These are phyloP conservation scores for Trichosporon sp. DNA, from an alignment of 1,284 basidiomycete species.

Conservation along the genomic window DNA sequence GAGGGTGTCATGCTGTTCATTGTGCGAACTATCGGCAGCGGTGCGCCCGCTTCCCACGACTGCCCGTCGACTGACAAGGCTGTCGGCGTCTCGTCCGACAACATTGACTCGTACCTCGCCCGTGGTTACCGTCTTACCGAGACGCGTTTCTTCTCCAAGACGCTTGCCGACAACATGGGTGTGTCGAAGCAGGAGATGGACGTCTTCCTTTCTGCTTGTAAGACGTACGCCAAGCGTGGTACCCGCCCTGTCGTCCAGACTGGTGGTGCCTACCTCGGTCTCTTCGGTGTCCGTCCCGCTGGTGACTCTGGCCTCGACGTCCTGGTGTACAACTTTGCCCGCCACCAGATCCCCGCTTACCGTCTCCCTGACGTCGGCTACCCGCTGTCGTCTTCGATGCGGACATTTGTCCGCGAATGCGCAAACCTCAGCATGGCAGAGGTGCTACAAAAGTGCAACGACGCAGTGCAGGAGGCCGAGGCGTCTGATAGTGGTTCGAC, in stretches of 20 bases:
- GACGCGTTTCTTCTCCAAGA: constrained; percentile 50
- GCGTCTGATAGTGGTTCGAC: constrained; percentile 34
- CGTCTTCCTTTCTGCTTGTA: constrained; percentile 50
- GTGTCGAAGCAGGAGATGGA: constrained; percentile 52
- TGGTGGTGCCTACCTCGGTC: constrained; percentile 51
- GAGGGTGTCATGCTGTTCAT: constrained; percentile 53
- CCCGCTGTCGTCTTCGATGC: constrained; percentile 47
- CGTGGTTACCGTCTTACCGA: constrained; percentile 53
- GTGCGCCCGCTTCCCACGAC: constrained; percentile 29
- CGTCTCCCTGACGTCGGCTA: constrained; percentile 51
- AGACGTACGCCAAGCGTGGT: constrained; percentile 53
- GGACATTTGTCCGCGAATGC: constrained; percentile 47
- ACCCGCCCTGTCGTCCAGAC: constrained; percentile 51
- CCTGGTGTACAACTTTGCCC: constrained; percentile 53
- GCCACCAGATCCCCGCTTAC: constrained; percentile 54
- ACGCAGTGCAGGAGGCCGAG: constrained; percentile 42
- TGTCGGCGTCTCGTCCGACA: constrained; percentile 31
- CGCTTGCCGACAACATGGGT: constrained; percentile 50
- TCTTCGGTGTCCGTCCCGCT: constrained; percentile 51
- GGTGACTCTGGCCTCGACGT: constrained; percentile 48
- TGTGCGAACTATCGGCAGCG: constrained; percentile 49
- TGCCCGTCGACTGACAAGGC: constrained; percentile 26
- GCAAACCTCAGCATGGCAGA: constrained; percentile 49
- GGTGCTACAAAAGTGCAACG: constrained; percentile 46
- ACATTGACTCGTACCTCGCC: constrained; percentile 49